Evolutionary conservation across 164 flowering plant genomes (phyloP), one percentile per base, ranked within the genome.

Genomic region (Chloranthus sessilifolius): DNA sequence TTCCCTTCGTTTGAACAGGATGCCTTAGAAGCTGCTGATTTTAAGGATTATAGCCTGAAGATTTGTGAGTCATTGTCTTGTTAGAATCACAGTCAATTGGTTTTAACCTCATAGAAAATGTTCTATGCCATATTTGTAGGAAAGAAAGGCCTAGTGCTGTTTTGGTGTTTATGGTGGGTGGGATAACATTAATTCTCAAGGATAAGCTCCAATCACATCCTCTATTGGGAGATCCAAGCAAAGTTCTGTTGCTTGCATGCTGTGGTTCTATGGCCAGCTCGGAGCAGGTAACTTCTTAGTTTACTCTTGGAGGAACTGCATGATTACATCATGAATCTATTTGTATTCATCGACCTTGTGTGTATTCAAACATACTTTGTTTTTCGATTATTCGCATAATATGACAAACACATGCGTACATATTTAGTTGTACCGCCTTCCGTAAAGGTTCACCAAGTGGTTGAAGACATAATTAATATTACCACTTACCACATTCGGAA

Each of bases 201-300:
- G 96, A 94, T 22, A 80, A 89, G 75, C 92, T 89, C 15, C 88
- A 71, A 64, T 61, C 76, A 40, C 77, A 94, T 76, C 74, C 78
- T 51, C 50, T 77, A 2, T 58, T 94, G 48, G 97, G 99, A 60
- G 92, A 94, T 76, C 72, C 88, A 40, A 73, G 62, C 47, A 77
- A 63, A 45, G 96, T 87, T 44, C 61, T 86, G 65, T 61, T 89
- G 67, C 90, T 94, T 58, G 76, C 96, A 36, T 89, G 97, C 65
- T 97, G 89, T 71, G 87, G 99, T 59, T 84, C 99, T 34, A 89
- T 94, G 99, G 90, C 95, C 50, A 89, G 90, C 73, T 64, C 85
- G 8, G 99, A 94, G 66, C 99, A 94, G 97, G 99, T 94, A 59
- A 44, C 44, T 14, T 45, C 29, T 23, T 21, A 39, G 45, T 43